These are phyloP conservation scores for Talaromyces sp. DNA, from an alignment of 2,329 filamentous ascomycete species.

Conservation along the genomic window DNA sequence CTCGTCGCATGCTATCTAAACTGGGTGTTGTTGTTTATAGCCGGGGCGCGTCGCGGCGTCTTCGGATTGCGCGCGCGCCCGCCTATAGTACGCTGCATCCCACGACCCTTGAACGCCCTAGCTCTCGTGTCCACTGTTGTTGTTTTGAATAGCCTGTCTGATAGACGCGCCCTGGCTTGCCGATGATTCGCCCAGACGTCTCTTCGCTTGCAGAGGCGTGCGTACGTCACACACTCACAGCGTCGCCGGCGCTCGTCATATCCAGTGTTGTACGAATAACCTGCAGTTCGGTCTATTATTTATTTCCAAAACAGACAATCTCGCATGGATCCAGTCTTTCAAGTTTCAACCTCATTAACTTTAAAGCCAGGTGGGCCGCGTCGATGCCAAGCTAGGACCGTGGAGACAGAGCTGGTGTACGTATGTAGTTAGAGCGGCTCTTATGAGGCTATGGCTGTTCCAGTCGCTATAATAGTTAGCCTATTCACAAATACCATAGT, in stretches of 20 bases:
- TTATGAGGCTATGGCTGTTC: neutral
- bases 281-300: neutral
- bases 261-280: neutral
- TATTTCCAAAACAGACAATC: neutral
- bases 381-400: neutral
- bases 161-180: slow-evolving; percentile 13
- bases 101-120: neutral
- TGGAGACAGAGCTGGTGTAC: neutral
- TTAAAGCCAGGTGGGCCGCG: neutral
- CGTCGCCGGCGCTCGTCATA: neutral
- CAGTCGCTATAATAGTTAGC: neutral
- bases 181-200: slow-evolving; percentile 12
- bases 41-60: slow-evolving; percentile 2
- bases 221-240: neutral
- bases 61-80: neutral
- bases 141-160: slow-evolving; percentile 10
- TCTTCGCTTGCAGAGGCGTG: neutral
- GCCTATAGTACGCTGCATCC: neutral
- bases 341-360: neutral
- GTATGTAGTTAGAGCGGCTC: neutral
- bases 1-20: neutral
- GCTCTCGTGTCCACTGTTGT: neutral
- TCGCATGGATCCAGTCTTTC: neutral
- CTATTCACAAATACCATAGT: too few species aligned
- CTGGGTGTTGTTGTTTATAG: slow-evolving; percentile 1